Percentiles rank a stretch among this genome's conserved stretches.
These are phyloP conservation scores for Platismatia glauca DNA, from an alignment of 495 filamentous ascomycete genomes.

Conservation along the genomic window DNA sequence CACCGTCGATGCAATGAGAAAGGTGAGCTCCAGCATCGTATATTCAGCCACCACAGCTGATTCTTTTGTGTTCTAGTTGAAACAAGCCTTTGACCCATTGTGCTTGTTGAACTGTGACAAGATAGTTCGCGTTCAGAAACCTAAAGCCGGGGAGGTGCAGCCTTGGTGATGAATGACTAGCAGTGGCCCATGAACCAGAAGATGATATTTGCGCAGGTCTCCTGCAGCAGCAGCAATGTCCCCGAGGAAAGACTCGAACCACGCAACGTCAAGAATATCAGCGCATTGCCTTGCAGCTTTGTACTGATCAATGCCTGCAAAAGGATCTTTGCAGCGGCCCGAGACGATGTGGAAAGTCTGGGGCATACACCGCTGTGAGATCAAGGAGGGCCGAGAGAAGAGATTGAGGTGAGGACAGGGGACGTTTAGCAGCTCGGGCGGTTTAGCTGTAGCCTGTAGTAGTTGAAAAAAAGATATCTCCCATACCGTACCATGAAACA, in stretches of 20 bases:
- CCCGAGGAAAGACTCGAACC: not conserved
- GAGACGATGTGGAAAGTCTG: not conserved
- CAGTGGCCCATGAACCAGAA: not conserved
- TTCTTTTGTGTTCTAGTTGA: conserved; percentile 32
- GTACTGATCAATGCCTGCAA: not conserved
- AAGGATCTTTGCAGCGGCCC: not conserved
- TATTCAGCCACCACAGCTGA: not conserved
- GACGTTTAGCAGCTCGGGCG: not conserved
- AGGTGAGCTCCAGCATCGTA: conserved; percentile 32
- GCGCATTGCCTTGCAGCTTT: not conserved
- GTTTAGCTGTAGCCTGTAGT: not conserved
- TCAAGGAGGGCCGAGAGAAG: not conserved
- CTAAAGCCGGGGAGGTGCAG: conserved; percentile 20
- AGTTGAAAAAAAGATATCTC: not conserved
- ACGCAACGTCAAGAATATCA: not conserved
- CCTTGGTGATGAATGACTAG: conserved; percentile 12
- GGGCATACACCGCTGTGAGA: not conserved
- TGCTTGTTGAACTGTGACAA: conserved; percentile 77
- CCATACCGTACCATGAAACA: not conserved
- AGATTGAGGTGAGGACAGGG: not conserved
- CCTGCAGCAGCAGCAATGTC: not conserved
- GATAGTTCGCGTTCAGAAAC: conserved; percentile 51
- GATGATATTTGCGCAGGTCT: not conserved
- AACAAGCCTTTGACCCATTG: conserved; percentile 66
- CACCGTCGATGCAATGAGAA: conserved; percentile 74